Evolutionary conservation across 768 basidiomycete genomes (phyloP).

Genomic region (Hysterangium stoloniferum): DNA sequence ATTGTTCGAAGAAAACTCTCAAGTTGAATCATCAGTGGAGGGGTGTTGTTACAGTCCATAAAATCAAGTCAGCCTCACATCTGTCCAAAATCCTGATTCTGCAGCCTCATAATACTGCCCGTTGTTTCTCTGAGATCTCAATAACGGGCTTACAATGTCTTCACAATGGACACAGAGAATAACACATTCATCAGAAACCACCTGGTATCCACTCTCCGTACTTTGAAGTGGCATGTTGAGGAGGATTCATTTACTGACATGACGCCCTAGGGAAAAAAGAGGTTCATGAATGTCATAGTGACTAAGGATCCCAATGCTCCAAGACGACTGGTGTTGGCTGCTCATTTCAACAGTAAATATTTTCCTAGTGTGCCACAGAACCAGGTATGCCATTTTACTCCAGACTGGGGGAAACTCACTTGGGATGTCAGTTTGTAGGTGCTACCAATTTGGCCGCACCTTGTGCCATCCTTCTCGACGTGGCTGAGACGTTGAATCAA

Average conservation of each 20-base stretch:
- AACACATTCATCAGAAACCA: conserved; percentile 79
- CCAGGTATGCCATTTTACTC: conserved; percentile 42
- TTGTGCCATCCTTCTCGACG: conserved; percentile 88
- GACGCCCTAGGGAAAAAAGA: conserved; percentile 76
- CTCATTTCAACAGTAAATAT: conserved; percentile 92
- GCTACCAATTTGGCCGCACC: conserved; percentile 96
- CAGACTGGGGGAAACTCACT: too few relatives aligned
- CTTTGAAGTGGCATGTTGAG: conserved; percentile 82
- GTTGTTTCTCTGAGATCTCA: conserved; percentile 11
- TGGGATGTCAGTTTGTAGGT: conserved; percentile 73
- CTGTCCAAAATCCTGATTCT: conserved; percentile 84
- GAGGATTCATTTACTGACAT: conserved; percentile 68
- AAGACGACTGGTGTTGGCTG: conserved; percentile 77
- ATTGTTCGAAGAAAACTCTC: too few relatives aligned
- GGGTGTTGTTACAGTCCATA: too few relatives aligned
- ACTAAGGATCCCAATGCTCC: conserved; percentile 88
- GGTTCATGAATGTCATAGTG: conserved; percentile 87
- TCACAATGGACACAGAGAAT: conserved; percentile 59
- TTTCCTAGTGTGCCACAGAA: conserved; percentile 63
- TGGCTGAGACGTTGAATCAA: conserved; percentile 76
- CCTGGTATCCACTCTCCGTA: conserved; percentile 62
- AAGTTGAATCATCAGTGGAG: too few relatives aligned
- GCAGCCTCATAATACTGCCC: conserved; percentile 50
- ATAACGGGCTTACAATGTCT: conserved; percentile 2
- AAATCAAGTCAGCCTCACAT: conserved; percentile 64